Evolutionary conservation across 179 eudicot genomes (phyloP).

Genomic region (Heliamphora pulchella): DNA sequence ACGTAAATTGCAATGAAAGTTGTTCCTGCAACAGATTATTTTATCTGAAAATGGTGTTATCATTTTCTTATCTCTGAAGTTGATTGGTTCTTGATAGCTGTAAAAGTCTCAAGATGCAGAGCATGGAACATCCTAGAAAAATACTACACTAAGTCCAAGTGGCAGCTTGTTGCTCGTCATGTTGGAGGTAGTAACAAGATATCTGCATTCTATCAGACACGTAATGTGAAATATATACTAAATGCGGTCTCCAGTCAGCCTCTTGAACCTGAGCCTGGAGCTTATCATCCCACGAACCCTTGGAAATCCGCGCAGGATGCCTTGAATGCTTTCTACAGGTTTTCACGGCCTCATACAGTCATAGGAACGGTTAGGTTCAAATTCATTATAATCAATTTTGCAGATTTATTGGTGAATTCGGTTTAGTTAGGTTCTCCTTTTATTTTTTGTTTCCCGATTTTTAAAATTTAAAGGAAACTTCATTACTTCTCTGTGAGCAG

Average conservation of each 20-base stretch:
- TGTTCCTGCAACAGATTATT: background rate
- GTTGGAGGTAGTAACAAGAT: constrained; percentile 19
- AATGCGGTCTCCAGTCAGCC: constrained; percentile 50
- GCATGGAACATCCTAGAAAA: constrained; percentile 28
- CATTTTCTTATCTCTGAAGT: background rate
- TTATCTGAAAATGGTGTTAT: background rate
- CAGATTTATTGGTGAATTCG: constrained; percentile 5
- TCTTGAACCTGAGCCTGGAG: constrained; percentile 56
- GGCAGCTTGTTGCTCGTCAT: constrained; percentile 20
- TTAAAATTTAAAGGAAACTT: background rate
- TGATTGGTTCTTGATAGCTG: constrained; percentile 23
- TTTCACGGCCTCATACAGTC: constrained; percentile 92
- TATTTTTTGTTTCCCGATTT: background rate
- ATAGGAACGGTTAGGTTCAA: constrained; percentile 81
- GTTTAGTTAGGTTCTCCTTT: background rate
- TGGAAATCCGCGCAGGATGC: constrained; percentile 36
- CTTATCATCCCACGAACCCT: constrained; percentile 36
- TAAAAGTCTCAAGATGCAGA: constrained; percentile 31
- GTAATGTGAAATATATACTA: constrained; percentile 24
- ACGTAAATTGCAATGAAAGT: background rate
- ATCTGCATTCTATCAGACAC: constrained; percentile 20
- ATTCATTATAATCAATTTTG: background rate
- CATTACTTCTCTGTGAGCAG: constrained; percentile 43
- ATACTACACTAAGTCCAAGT: constrained; percentile 24
- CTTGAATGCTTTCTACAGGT: constrained; percentile 81